Base-by-base conservation (phyloP, 163 green algal species). In the Scenedesmus sp. region DNA sequence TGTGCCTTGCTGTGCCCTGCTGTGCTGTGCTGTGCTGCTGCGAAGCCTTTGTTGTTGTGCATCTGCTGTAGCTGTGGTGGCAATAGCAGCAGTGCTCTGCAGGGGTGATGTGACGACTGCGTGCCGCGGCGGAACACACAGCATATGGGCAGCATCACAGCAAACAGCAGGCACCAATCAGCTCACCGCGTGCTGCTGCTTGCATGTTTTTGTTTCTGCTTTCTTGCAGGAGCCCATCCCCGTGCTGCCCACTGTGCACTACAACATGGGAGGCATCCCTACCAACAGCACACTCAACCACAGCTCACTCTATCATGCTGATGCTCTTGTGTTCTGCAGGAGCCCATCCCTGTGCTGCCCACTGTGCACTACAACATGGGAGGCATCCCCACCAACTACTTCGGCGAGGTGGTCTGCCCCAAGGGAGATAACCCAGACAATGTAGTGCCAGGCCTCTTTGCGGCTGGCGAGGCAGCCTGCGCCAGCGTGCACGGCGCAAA, bases 321-420 rank as follows among this genome's bases (percentile, higher is more conserved):
- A 26, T 26, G 13, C 62, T 70, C 0, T 15, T 70, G 62, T 70
- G 12, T 70, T 12, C 1, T 70, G 62, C 94, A 97, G 96, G 98
- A 99, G 96, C 98, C 98, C 74, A 99, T 99, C 92, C 98, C 98
- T 0, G 98, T 99, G 77, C 93, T 99, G 26, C 98, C 98, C 62
- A 99, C 98, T 6, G 98, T 99, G 87, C 98, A 99, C 94, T 99
- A 99, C 97, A 99, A 99, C 96, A 99, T 99, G 98, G 98, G 98
- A 52, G 98, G 98, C 92, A 97, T 99, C 70, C 98, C 98, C 70
- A 99, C 98, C 91, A 99, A 99, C 96, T 98, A 99, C 94, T 94
- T 97, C 59, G 98, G 98, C 60, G 96, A 99, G 95, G 97, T 98
- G 67, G 88, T 96, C 23, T 57, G 34, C 8, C 94, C 94, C 84